Conservation (phyloP, 202 grass and related monocot species). For the Zizania palustris region DNA sequence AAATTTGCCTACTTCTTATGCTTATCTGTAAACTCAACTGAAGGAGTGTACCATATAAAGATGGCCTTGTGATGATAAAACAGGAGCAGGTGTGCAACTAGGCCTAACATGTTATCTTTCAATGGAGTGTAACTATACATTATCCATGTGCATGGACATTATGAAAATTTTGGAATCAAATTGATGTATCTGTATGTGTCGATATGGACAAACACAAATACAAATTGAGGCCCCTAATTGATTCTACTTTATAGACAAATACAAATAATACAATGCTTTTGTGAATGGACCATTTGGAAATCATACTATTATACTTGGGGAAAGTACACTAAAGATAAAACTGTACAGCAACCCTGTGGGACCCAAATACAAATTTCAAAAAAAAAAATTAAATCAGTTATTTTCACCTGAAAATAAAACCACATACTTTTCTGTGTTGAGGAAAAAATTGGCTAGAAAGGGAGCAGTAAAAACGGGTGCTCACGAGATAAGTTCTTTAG, state of each 20-base stretch:
- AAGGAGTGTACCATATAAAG: neutral
- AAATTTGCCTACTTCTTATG: neutral
- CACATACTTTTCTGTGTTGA: neutral
- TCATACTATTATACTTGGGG: neutral
- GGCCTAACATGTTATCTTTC: neutral
- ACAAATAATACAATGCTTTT: neutral
- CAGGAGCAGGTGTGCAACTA: no score
- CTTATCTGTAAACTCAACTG: neutral
- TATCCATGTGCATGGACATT: neutral
- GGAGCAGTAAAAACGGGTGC: slow-evolving; percentile 39
- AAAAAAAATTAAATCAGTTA: neutral
- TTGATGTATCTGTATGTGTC: neutral
- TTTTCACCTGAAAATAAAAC: neutral
- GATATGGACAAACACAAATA: neutral
- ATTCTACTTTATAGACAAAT: neutral
- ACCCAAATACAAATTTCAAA: slow-evolving; percentile 1
- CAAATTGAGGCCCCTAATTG: neutral
- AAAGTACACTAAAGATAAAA: neutral
- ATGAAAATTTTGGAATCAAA: slow-evolving; percentile 1
- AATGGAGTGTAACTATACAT: neutral
- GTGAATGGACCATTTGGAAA: neutral
- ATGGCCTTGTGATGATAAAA: neutral
- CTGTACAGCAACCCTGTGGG: neutral
- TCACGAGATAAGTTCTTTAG: slow-evolving; percentile 81
- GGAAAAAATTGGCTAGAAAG: neutral